Percentiles rank a stretch among this genome's conserved stretches.
These are phyloP conservation scores for Yamadazyma scolyti DNA, from an alignment of 805 yeast genomes.

Conservation along the genomic window DNA sequence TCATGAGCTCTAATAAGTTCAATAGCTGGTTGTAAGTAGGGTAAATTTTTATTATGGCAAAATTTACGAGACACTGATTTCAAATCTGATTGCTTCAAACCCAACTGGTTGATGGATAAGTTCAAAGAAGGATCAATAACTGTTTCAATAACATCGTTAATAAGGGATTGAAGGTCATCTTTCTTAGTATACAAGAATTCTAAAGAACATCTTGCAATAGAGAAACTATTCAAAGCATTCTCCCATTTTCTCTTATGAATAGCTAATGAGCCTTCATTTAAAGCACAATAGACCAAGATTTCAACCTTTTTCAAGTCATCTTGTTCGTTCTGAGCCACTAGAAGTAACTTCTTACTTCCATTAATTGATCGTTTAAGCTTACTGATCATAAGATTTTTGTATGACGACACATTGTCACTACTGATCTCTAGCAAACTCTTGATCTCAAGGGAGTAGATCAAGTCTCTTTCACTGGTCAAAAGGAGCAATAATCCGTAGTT, in stretches of 20 bases:
- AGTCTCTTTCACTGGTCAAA: conserved; percentile 72
- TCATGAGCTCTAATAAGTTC: conserved; percentile 37
- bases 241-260: conserved; percentile 56
- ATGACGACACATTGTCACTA: conserved; percentile 42
- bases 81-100: conserved; percentile 39
- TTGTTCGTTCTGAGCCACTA: conserved; percentile 36
- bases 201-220: conserved; percentile 60
- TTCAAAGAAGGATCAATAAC: conserved; percentile 65
- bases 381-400: conserved; percentile 46
- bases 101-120: conserved; percentile 46
- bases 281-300: conserved; percentile 36
- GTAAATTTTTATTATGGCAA: conserved; percentile 26
- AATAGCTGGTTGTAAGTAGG: conserved; percentile 27
- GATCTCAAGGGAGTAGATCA: conserved; percentile 64
- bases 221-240: conserved; percentile 46
- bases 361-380: conserved; percentile 64
- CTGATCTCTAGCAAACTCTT: conserved; percentile 52
- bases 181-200: conserved; percentile 39
- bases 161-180: conserved; percentile 31
- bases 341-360: conserved; percentile 41
- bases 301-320: conserved; percentile 27
- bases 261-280: conserved; percentile 50
- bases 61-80: conserved; percentile 45
- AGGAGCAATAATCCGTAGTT: conserved; percentile 58
- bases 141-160: conserved; percentile 54